A percentile compares a stretch with the other conserved stretches of the same genome.
Conservation (phyloP, 176 grass and related monocot species). For the Oryza glumipatula region DNA sequence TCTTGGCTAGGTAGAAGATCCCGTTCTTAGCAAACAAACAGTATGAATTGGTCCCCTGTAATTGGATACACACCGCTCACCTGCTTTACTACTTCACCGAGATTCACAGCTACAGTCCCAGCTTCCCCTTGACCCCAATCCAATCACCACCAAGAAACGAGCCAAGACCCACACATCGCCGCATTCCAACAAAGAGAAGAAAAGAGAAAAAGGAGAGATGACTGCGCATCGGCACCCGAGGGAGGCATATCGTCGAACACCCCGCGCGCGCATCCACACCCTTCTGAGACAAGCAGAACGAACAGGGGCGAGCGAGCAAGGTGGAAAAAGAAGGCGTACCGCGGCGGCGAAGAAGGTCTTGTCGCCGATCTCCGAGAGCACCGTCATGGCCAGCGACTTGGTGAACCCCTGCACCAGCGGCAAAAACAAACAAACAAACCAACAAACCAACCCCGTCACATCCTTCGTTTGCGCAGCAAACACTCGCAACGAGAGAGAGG, state of each 20-base stretch:
- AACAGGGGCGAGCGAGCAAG: neutral
- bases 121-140: neutral
- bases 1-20: neutral
- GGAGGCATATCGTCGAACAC: constrained; percentile 40
- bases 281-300: neutral
- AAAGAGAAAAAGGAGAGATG: neutral
- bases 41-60: neutral
- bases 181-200: neutral
- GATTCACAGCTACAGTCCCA: constrained; percentile 1
- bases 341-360: constrained; percentile 99
- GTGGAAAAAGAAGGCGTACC: constrained; percentile 36
- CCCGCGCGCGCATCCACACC: neutral
- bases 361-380: constrained; percentile 96
- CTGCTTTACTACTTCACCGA: neutral
- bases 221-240: neutral
- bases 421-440: neutral
- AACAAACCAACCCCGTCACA: neutral
- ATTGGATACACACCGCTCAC: neutral
- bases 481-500: neutral
- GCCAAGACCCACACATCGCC: neutral
- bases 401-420: constrained; percentile 72
- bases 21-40: neutral
- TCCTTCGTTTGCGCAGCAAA: neutral
- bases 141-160: neutral
- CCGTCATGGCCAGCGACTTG: constrained; percentile 96